These are phyloP conservation scores for Tetracladium setigerum DNA, from an alignment of 495 filamentous ascomycete species.

Conservation along the genomic window DNA sequence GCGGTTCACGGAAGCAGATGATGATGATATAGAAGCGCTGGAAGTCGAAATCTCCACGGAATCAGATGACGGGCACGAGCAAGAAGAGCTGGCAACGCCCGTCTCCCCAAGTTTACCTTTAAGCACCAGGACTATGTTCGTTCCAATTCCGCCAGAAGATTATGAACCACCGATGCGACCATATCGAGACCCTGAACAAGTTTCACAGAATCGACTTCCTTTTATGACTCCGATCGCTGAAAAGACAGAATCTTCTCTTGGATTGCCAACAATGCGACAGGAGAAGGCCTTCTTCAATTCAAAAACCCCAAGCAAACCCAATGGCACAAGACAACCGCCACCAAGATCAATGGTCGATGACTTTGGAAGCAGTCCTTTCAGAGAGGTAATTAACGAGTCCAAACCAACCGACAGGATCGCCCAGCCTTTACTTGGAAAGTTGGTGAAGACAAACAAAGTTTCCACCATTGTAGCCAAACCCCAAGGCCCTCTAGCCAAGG, in stretches of 20 bases:
- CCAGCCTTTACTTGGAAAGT: slow-evolving; percentile 38
- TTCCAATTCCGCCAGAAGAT: slow-evolving; percentile 76
- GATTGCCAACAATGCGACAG: slow-evolving; percentile 44
- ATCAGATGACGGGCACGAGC: slow-evolving; percentile 7
- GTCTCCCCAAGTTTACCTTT: slow-evolving; percentile 31
- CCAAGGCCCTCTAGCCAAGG: slow-evolving; percentile 12
- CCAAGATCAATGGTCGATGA: slow-evolving; percentile 27
- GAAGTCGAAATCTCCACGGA: slow-evolving; percentile 4
- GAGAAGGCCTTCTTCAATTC: slow-evolving; percentile 51
- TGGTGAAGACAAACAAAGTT: slow-evolving; percentile 19
- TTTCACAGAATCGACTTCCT: slow-evolving; percentile 79
- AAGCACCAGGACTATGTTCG: slow-evolving; percentile 38
- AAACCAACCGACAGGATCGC: slow-evolving; percentile 30
- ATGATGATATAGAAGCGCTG: slow-evolving; percentile 18
- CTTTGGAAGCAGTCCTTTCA: slow-evolving; percentile 61
- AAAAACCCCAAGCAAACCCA: slow-evolving; percentile 66
- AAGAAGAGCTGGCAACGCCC: slow-evolving; percentile 30
- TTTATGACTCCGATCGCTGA: slow-evolving; percentile 99
- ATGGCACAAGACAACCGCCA: slow-evolving; percentile 28
- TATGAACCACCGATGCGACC: slow-evolving; percentile 67
- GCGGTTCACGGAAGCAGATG: slow-evolving; percentile 23
- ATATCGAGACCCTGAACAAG: slow-evolving; percentile 66
- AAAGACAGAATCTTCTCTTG: slow-evolving; percentile 80
- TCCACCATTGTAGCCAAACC: slow-evolving; percentile 15
- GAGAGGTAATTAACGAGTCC: slow-evolving; percentile 45